Conservation (phyloP, 108 stramenopile genomes). For the Nannochloropsis salina region DNA sequence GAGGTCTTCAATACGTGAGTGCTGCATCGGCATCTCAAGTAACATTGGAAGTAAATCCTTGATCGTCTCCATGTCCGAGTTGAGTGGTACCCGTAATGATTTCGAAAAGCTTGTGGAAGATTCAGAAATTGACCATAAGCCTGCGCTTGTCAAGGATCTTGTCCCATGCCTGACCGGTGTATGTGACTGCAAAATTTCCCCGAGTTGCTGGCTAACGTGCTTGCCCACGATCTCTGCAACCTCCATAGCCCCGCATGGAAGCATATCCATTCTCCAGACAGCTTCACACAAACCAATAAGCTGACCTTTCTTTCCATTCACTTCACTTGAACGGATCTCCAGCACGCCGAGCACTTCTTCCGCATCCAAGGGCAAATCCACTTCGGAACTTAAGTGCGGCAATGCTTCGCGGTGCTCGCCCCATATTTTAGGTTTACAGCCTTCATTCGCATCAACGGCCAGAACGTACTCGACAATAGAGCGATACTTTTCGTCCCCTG, state of each 20-base stretch:
- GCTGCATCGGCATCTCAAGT: not conserved
- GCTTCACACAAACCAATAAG: not conserved
- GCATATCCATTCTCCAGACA: not conserved
- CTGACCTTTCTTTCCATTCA: not conserved
- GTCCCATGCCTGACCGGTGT: no score
- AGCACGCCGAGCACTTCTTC: not conserved
- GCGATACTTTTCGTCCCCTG: not conserved
- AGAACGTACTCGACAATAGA: not conserved
- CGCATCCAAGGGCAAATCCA: not conserved
- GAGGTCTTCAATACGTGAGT: not conserved
- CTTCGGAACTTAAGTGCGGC: not conserved
- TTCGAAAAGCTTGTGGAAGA: no score
- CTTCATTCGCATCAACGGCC: not conserved
- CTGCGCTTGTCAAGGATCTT: no score
- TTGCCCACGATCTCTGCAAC: not conserved
- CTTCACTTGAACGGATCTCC: not conserved
- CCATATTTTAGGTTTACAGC: not conserved
- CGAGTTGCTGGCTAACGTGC: not conserved
- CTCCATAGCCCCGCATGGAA: not conserved
- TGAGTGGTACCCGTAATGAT: no score
- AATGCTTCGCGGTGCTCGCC: not conserved
- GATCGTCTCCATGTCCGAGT: not conserved
- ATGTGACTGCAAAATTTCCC: no score
- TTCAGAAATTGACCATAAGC: no score
- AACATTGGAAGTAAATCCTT: conserved; percentile 16